These are phyloP conservation scores for Endogone sp. DNA, from an alignment of 192 early-diverging fungal species.

Conservation along the genomic window DNA sequence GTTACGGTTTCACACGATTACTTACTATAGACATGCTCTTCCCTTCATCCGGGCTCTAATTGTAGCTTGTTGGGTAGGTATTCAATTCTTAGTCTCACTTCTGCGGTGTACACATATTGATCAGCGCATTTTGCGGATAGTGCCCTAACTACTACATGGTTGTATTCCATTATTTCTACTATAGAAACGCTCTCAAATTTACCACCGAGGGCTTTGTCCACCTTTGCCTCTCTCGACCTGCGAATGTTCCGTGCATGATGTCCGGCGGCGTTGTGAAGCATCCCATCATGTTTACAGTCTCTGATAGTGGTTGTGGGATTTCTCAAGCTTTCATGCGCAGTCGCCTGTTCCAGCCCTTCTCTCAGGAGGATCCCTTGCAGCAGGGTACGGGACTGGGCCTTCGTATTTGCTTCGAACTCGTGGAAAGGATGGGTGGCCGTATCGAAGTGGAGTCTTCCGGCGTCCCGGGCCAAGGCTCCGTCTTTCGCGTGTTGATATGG, in stretches of 20 bases:
- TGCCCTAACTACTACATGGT: background rate
- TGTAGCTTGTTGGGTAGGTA: constrained; percentile 14
- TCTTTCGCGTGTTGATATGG: constrained; percentile 27
- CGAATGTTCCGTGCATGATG: constrained; percentile 5
- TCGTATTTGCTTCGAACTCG: constrained; percentile 35
- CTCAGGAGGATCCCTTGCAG: constrained; percentile 45
- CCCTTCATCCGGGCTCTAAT: constrained; percentile 16
- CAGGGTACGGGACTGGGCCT: constrained; percentile 47
- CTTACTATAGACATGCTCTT: too few relatives aligned
- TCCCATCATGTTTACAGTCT: constrained; percentile 38
- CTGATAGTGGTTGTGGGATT: constrained; percentile 45
- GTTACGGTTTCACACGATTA: too few relatives aligned
- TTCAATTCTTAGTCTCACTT: background rate
- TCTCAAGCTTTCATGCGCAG: constrained; percentile 33
- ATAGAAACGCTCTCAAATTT: constrained; percentile 50
- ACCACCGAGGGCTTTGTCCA: constrained; percentile 45
- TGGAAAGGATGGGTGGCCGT: constrained; percentile 38
- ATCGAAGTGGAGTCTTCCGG: constrained; percentile 39
- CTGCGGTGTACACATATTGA: background rate
- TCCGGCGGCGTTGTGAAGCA: background rate
- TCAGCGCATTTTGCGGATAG: too few relatives aligned
- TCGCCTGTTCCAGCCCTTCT: constrained; percentile 41
- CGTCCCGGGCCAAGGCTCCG: constrained; percentile 29
- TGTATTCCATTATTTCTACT: constrained; percentile 12
- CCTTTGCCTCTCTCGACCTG: constrained; percentile 28